phyloP scores from a whole-genome alignment of 176 grass and related monocot species.

The Raddia distichophylla region DNA sequence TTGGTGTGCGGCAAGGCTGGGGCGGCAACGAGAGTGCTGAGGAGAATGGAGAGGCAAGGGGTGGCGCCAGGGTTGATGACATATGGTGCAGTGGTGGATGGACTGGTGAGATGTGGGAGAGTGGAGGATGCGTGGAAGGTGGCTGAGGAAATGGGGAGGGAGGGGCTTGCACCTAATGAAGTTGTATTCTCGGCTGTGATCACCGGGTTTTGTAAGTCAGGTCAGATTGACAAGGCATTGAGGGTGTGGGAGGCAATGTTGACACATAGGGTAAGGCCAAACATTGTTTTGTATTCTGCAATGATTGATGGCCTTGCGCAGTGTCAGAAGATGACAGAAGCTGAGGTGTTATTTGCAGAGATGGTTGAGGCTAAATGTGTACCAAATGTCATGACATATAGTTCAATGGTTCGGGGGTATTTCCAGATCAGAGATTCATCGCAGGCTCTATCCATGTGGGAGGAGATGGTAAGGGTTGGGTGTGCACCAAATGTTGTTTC shows the following conservation, averaged over 20 bases:
- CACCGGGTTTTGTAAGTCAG: slow-evolving; percentile 66
- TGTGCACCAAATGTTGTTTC: slow-evolving; percentile 60
- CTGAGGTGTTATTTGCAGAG: slow-evolving; percentile 59
- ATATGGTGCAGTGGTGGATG: slow-evolving; percentile 75
- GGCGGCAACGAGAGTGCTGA: slow-evolving; percentile 50
- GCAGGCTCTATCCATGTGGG: slow-evolving; percentile 68
- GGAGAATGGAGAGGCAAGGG: slow-evolving; percentile 63
- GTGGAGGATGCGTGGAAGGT: slow-evolving; percentile 69
- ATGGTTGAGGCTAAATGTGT: slow-evolving; percentile 61
- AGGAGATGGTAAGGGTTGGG: slow-evolving; percentile 59
- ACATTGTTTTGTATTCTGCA: slow-evolving; percentile 73
- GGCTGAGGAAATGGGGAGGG: slow-evolving; percentile 60
- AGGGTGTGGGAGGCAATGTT: slow-evolving; percentile 72
- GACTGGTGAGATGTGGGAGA: slow-evolving; percentile 67
- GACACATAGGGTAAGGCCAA: slow-evolving; percentile 43
- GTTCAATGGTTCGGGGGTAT: slow-evolving; percentile 70
- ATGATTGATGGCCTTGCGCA: slow-evolving; percentile 73
- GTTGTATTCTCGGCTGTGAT: slow-evolving; percentile 80
- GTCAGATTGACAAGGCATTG: slow-evolving; percentile 53
- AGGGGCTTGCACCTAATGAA: slow-evolving; percentile 60
- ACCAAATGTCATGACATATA: slow-evolving; percentile 85
- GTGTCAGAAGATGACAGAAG: slow-evolving; percentile 60
- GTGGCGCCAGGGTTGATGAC: slow-evolving; percentile 57
- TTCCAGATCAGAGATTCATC: slow-evolving; percentile 60
- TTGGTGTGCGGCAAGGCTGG: slow-evolving; percentile 49